Evolutionary conservation across 2,329 filamentous ascomycete genomes (phyloP), one percentile per base, ranked within the genome.

Genomic region (Cladosporium sp.): DNA sequence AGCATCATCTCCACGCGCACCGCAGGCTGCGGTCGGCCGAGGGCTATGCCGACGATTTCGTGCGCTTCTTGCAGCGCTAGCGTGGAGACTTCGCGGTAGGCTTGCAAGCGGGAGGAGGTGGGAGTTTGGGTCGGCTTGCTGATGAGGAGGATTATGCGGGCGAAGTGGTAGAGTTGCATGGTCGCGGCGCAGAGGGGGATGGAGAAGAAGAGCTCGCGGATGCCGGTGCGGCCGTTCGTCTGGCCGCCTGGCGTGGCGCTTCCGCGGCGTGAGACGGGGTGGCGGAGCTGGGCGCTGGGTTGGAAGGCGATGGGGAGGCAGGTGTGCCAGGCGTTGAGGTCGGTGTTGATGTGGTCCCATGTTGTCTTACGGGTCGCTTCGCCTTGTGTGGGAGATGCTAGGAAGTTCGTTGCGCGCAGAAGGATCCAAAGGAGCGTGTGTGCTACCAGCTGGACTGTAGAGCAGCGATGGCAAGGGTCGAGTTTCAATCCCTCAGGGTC

Each of bases 341-440:
- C 78, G n/a, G 72, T 70, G 51, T 74, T 73, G 3, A 84, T 66
- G 43, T 72, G 69, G 22, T 74, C 66, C 79, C 79, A 83, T 56
- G 68, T 51, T 61, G 58, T 49, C 64, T 66, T 51, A 65, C 64
- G 63, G 13, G 57, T 50, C 2, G 62, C 68, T 1, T 77, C 64
- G 8, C 1, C 54, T 55, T 30, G 32, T 18, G 35, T 74, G 77
- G 2, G 75, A 76, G 4, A 72, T 70, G 76, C 79, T 49, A 83
- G 74, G 57, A 78, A 83, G 61, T 85, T 85, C 50, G 83, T 77
- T 2, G 84, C 75, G 54, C 83, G 83, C 0, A 81, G 77, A 48
- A 83, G 72, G 12, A 86, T 74, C 80, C 81, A 85, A 2, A 84
- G 75, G 2, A 86, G 62, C 0, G 79, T 78, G 57, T 85, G 84